Base-by-base conservation (phyloP, 441 rosid species). In the Populus hybrid region DNA sequence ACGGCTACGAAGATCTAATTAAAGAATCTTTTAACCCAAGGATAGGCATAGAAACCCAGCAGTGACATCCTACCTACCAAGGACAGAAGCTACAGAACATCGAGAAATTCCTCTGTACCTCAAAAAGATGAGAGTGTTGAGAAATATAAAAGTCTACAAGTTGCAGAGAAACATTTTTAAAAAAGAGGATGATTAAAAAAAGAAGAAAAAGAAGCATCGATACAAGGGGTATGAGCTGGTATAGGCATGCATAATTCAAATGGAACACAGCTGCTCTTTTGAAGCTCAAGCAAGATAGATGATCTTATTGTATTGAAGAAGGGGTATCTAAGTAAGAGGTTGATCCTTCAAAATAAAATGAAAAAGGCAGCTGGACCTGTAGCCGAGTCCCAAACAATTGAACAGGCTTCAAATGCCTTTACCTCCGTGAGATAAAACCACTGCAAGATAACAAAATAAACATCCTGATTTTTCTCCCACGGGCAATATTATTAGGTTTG, bases 401-500 rank as follows among this genome's bases (percentile, higher is more conserved):
- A 67, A 70, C 75, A 65, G 35, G 46, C 35, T 42, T 32, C 46
- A 50, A 20, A 67, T 73, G 50, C 38, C 53, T 57, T 35, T 36
- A 69, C 34, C 53, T 53, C 28, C 34, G 16, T 57, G 75, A 57
- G 69, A 72, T 63, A 50, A 84, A 65, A 67, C 69, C 63, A 35
- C 59, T 6, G 3, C 71, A 70, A 50, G 67, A 66, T 8, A 73
- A 61, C 71, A 76, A 69, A 26, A 10, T 34, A 65, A 73, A 66
- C 36, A 34, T 12, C 21, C n/a, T 10, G 70, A 34, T 59, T 24
- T 68, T 74, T 28, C 70, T 79, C 46, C 73, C 46, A 76, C 16
- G 74, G 63, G 78, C 34, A 57, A 65, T 57, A 76, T 81, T 79
- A 80, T 78, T 76, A 38, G 57, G 36, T 77, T 74, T 10, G 59